Conservation (phyloP, 2,329 filamentous ascomycete species). For the Xylariales sp. region DNA sequence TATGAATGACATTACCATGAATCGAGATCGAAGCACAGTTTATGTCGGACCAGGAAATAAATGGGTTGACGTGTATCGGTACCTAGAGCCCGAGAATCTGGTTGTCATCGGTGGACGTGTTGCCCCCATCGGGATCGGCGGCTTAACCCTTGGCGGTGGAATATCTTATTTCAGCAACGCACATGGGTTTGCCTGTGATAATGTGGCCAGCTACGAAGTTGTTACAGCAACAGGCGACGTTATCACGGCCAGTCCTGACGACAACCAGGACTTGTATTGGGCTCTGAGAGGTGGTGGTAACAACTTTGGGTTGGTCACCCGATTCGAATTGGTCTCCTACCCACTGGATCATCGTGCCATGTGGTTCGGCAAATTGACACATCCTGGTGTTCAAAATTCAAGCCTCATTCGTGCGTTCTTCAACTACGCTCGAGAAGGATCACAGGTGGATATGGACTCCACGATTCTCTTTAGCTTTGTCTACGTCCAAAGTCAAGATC, state of each 20-base stretch:
- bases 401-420: neutral
- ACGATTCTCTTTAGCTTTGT: neutral
- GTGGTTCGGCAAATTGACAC: neutral
- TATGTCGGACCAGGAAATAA: constrained; percentile 29
- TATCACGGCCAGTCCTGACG: constrained; percentile 27
- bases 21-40: constrained; percentile 20
- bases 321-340: constrained; percentile 8
- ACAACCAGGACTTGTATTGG: constrained; percentile 46
- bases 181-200: constrained; percentile 1
- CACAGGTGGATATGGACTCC: neutral
- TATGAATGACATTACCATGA: constrained; percentile 17
- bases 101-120: constrained; percentile 31
- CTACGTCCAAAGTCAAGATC: neutral
- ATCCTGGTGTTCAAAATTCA: neutral
- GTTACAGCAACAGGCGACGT: constrained; percentile 34
- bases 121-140: constrained; percentile 31
- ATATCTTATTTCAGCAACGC: constrained; percentile 2
- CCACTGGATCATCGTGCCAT: constrained; percentile 2
- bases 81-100: constrained; percentile 25
- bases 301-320: constrained; percentile 38
- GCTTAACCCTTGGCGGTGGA: constrained; percentile 27
- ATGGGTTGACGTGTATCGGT: constrained; percentile 33
- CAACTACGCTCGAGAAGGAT: neutral
- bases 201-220: constrained; percentile 30
- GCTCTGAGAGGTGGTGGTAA: constrained; percentile 45